Base-by-base conservation (phyloP, 2,329 filamentous ascomycete species). In the Aspergillus pseudoterreus region DNA sequence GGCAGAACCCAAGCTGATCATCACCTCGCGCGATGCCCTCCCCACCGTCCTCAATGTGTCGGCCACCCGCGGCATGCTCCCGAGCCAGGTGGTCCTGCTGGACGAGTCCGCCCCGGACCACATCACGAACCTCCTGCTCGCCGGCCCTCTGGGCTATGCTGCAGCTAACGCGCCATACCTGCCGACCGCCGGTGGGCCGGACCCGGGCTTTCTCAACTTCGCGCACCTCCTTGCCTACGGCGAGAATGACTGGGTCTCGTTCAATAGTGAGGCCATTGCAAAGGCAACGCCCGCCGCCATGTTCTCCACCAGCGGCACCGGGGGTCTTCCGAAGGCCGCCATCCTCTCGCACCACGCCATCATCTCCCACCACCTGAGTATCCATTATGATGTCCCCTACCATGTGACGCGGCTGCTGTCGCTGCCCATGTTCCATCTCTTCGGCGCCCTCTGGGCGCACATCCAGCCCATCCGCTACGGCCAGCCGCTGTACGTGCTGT, bases 311-410 rank as follows among this genome's bases (percentile, higher is more conserved):
- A 81, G 76, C 43, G 82, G 82, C 1, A 85, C 82, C 0, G 83
- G 82, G 1, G 81, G 81, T 1, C 64, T 84, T 3, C 82, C 82
- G 5, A 86, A 85, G 62, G 81, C 80, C 0, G 80, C 82, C 4
- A 72, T 79, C 57, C 66, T 84, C 47, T 79, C 80, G 0, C 83
- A 86, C 62, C 71, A 76, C 56, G 83, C 83, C 43, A 73, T 83
- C 41, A 71, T 82, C 17, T 78, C 82, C 1, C 78, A 83, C 62
- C 72, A 52, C 57, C 68, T 52, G 63, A 72, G 39, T 66, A 76
- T 61, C 65, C 70, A 62, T 58, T 75, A 59, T 49, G 69, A 63
- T 47, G 75, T 52, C 43, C 78, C 54, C 12, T 77, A 59, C 54
- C 58, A 71, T 38, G 71, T 75, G 6, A 71, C 68, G 27, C 71